Conservation (phyloP, 208 protist species). For the Trypanosoma caninum region DNA sequence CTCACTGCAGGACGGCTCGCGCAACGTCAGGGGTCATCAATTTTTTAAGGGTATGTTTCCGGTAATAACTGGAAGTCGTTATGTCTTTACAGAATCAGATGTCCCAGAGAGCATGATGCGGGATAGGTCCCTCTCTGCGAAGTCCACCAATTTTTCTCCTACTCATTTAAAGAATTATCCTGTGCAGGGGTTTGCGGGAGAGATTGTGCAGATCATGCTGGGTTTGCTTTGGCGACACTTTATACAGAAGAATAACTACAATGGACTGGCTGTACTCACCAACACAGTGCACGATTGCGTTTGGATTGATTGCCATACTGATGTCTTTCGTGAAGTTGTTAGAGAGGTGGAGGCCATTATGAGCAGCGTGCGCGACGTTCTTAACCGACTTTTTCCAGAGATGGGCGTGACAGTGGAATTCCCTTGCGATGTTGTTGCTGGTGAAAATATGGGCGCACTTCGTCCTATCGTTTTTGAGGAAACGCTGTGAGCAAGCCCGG, state of each 20-base stretch:
- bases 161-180: constrained; percentile 94
- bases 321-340: constrained; percentile 73
- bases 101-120: constrained; percentile 75
- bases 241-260: constrained; percentile 81
- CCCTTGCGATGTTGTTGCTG: constrained; percentile 85
- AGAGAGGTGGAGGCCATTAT: constrained; percentile 86
- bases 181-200: constrained; percentile 92
- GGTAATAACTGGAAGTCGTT: constrained; percentile 86
- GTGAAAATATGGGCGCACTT: constrained; percentile 83
- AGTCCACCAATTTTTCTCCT: constrained; percentile 90
- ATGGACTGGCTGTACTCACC: constrained; percentile 83
- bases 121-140: constrained; percentile 39
- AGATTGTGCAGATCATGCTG: constrained; percentile 93
- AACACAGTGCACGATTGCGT: constrained; percentile 95
- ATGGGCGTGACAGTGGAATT: constrained; percentile 87
- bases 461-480: constrained; percentile 73
- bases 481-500: constrained; percentile 31
- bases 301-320: constrained; percentile 89
- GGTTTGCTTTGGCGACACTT: constrained; percentile 91
- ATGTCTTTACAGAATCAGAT: constrained; percentile 89
- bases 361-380: constrained; percentile 70
- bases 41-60: constrained; percentile 93
- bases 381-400: constrained; percentile 81
- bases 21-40: constrained; percentile 86
- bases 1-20: constrained; percentile 78